Conservation (phyloP, 305 asterid species). For the Nicotiana rustica region DNA sequence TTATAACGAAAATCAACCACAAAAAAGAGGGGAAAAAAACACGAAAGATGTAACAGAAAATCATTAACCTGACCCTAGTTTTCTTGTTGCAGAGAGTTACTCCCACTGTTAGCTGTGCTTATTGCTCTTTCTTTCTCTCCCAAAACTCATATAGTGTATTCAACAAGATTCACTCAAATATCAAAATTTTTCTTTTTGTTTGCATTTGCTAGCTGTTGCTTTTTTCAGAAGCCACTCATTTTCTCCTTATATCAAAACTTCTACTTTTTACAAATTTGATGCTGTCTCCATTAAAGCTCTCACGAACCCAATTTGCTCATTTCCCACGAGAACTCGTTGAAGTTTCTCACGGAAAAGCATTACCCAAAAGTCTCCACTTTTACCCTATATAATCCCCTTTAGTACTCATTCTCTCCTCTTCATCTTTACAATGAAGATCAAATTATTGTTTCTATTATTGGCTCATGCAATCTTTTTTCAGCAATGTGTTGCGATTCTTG, state of each 20-base stretch:
- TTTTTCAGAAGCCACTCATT: slow-evolving; percentile 66
- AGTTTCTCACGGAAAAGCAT: slow-evolving; percentile 62
- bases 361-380: slow-evolving; percentile 36
- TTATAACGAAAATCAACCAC: slow-evolving; percentile 20
- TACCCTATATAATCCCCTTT: slow-evolving; percentile 42
- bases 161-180: slow-evolving; percentile 42
- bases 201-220: slow-evolving; percentile 44
- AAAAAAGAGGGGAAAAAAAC: background rate
- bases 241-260: slow-evolving; percentile 28
- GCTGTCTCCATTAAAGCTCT: slow-evolving; percentile 71
- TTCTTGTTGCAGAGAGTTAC: background rate
- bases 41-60: slow-evolving; percentile 44
- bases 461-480: slow-evolving; percentile 18
- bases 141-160: background rate
- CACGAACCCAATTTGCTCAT: slow-evolving; percentile 37
- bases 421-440: background rate
- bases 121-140: slow-evolving; percentile 41
- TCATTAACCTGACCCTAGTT: background rate
- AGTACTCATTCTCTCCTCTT: slow-evolving; percentile 31
- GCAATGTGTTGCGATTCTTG: slow-evolving; percentile 56
- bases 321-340: slow-evolving; percentile 41
- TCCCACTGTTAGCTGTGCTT: slow-evolving; percentile 29
- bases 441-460: slow-evolving; percentile 35
- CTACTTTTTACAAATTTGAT: slow-evolving; percentile 47
- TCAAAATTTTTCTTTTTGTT: background rate